phyloP scores from a whole-genome alignment of 2,329 filamentous ascomycete genomes.

The Diaporthe velutina region DNA sequence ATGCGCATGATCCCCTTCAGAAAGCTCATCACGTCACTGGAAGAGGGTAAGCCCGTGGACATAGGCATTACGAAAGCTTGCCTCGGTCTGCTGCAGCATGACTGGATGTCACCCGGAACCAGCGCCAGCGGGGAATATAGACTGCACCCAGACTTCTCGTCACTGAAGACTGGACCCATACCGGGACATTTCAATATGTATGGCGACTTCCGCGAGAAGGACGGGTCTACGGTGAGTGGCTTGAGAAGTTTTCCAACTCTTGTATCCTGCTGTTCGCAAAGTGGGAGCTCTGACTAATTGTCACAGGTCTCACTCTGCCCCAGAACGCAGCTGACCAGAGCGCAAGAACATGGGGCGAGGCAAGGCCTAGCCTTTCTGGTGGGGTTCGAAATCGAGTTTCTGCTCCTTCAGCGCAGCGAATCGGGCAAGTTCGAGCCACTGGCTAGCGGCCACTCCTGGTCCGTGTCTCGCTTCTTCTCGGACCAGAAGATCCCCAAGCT shows the following conservation, averaged over 20 bases:
- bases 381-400: slow-evolving; percentile 87
- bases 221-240: slow-evolving; percentile 54
- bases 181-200: slow-evolving; percentile 75
- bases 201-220: slow-evolving; percentile 72
- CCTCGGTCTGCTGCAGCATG: slow-evolving; percentile 77
- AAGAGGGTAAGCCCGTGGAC: slow-evolving; percentile 56
- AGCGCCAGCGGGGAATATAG: slow-evolving; percentile 74
- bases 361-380: slow-evolving; percentile 72
- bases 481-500: slow-evolving; percentile 68
- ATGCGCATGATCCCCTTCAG: slow-evolving; percentile 76
- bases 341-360: slow-evolving; percentile 63
- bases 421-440: slow-evolving; percentile 57
- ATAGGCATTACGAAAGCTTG: slow-evolving; percentile 75
- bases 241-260: neutral
- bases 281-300: neutral
- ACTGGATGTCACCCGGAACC: slow-evolving; percentile 66
- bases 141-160: slow-evolving; percentile 75
- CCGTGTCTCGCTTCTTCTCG: slow-evolving; percentile 72
- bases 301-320: slow-evolving; percentile 70
- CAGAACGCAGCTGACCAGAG: slow-evolving; percentile 69
- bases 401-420: slow-evolving; percentile 69
- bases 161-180: slow-evolving; percentile 69
- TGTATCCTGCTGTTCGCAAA: neutral
- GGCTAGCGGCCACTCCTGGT: slow-evolving; percentile 79
- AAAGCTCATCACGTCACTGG: slow-evolving; percentile 63